Evolutionary conservation across 2,329 filamentous ascomycete genomes (phyloP).

Genomic region (Aureobasidium sp.): DNA sequence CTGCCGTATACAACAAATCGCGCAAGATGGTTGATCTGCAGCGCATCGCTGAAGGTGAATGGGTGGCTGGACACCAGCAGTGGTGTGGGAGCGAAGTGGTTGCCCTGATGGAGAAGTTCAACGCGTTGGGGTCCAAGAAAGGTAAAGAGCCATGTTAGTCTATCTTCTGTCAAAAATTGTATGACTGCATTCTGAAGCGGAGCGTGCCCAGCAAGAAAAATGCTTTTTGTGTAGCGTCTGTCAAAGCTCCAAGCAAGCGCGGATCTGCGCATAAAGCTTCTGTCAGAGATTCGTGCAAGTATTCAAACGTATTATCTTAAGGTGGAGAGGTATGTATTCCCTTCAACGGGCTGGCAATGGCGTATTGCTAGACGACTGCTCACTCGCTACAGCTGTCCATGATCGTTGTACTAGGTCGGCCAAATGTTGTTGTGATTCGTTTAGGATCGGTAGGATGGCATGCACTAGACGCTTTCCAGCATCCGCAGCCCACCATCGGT

Average conservation of each 20-base stretch:
- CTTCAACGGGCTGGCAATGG: background rate
- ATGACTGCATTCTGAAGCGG: too few relatives aligned
- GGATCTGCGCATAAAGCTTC: background rate
- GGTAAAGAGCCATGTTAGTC: too few relatives aligned
- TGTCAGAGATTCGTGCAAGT: background rate
- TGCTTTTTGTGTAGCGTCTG: background rate
- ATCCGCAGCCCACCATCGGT: constrained; percentile 8
- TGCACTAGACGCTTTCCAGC: constrained; percentile 3
- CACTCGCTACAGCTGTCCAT: background rate
- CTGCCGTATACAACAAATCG: background rate
- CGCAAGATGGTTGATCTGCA: background rate
- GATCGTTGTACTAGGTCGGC: background rate
- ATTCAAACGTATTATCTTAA: too few relatives aligned
- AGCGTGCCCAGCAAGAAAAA: too few relatives aligned
- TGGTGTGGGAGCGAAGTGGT: background rate
- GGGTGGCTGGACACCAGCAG: background rate
- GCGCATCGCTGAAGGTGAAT: background rate
- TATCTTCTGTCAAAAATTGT: too few relatives aligned
- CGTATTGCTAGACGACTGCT: background rate
- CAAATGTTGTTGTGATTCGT: background rate
- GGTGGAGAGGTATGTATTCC: too few relatives aligned
- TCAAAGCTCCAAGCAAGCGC: background rate
- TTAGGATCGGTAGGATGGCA: background rate
- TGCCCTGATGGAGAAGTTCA: background rate
- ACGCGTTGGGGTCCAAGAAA: background rate